phyloP scores from a whole-genome alignment of 257 asterid genomes.

The Paulownia fortunei region DNA sequence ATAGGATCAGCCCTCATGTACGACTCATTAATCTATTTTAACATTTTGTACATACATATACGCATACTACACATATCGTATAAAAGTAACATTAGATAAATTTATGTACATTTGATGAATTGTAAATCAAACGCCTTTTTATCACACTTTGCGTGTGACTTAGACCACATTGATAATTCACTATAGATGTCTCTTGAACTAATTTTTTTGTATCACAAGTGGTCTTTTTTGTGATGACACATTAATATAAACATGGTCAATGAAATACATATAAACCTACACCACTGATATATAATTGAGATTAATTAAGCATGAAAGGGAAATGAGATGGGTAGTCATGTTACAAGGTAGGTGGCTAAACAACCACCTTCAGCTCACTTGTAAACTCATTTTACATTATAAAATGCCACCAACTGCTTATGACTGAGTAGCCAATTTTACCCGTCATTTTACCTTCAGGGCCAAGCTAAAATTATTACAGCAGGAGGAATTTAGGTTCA shows the following conservation, averaged over 20 bases:
- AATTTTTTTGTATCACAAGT: background rate
- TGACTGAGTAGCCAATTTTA: slow-evolving; percentile 28
- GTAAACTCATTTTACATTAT: slow-evolving; percentile 25
- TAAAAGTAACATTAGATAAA: background rate
- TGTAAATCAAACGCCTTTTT: background rate
- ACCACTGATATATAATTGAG: slow-evolving; percentile 4
- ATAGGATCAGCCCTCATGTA: too few species aligned
- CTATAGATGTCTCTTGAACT: background rate
- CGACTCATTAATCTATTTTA: too few species aligned
- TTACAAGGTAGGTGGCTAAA: slow-evolving; percentile 40
- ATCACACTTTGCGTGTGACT: background rate
- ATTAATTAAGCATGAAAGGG: slow-evolving; percentile 25
- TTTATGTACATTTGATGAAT: background rate
- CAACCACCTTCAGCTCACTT: slow-evolving; percentile 42
- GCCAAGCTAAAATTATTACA: slow-evolving; percentile 34
- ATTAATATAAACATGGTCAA: slow-evolving; percentile 21
- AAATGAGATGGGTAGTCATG: slow-evolving; percentile 38
- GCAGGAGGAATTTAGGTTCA: background rate
- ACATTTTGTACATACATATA: too few species aligned
- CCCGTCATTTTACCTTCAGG: slow-evolving; percentile 34
- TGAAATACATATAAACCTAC: slow-evolving; percentile 28
- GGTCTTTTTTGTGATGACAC: slow-evolving; percentile 2
- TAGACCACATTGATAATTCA: background rate
- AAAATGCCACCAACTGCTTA: slow-evolving; percentile 30
- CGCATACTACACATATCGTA: too few species aligned